Evolutionary conservation across 1,284 basidiomycete genomes (phyloP).

Genomic region (Singerocomus rubriflavus): DNA sequence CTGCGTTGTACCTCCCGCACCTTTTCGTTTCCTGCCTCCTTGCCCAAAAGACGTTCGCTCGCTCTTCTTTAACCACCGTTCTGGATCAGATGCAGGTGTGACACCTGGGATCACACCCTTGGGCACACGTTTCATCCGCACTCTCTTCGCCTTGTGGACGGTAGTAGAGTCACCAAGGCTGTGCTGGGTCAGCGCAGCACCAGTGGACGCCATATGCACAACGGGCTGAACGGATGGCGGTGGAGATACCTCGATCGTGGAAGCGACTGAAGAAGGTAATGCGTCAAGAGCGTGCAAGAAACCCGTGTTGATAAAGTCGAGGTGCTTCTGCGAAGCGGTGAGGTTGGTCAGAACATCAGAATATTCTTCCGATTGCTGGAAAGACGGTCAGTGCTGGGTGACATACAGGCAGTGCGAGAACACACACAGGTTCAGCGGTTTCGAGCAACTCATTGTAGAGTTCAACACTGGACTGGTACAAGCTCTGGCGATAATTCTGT

Average conservation of each 20-base stretch:
- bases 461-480: constrained; percentile 68
- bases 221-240: constrained; percentile 49
- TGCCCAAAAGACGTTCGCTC: constrained; percentile 56
- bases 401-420: constrained; percentile 15
- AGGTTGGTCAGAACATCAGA: constrained; percentile 83
- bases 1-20: constrained; percentile 63
- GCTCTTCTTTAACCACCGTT: constrained; percentile 80
- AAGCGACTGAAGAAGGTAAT: constrained; percentile 49
- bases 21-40: constrained; percentile 45
- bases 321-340: constrained; percentile 71
- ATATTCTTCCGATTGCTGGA: constrained; percentile 79
- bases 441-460: constrained; percentile 79
- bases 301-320: constrained; percentile 74
- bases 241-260: constrained; percentile 56
- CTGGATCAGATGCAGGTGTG: constrained; percentile 74
- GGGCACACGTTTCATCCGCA: constrained; percentile 65
- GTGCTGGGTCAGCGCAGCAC: constrained; percentile 29
- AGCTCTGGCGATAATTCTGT: constrained; percentile 75
- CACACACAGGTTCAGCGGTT: constrained; percentile 63
- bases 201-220: constrained; percentile 29
- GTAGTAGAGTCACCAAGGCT: constrained; percentile 27
- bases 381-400: constrained; percentile 9
- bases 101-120: constrained; percentile 69
- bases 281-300: constrained; percentile 63
- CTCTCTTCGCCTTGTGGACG: constrained; percentile 43